These are phyloP conservation scores for Kuraishia cidri DNA, from an alignment of 805 yeast species.

Conservation along the genomic window DNA sequence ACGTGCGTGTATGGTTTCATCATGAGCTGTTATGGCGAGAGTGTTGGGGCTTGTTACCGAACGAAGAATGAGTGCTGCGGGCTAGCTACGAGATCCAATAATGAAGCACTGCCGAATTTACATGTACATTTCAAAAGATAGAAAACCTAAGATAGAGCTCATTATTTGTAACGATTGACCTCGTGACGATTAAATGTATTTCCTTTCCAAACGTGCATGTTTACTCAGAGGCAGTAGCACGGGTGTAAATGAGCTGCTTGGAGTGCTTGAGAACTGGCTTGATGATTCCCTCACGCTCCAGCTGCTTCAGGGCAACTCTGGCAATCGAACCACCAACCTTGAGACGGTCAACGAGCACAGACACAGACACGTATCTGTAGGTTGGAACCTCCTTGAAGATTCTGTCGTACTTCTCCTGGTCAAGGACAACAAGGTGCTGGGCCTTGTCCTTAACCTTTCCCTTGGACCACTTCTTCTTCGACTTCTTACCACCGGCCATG, in stretches of 20 bases:
- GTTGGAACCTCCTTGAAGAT: conserved; percentile 98
- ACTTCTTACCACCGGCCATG: conserved; percentile 99
- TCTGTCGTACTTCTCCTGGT: conserved; percentile 99
- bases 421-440: conserved; percentile 93
- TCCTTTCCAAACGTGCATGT: too few species aligned
- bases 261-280: conserved; percentile 92
- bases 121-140: conserved; percentile 1
- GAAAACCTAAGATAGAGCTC: not conserved
- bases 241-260: conserved; percentile 93
- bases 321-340: conserved; percentile 99
- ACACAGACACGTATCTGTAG: conserved; percentile 95
- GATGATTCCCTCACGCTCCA: conserved; percentile 92
- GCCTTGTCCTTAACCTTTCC: conserved; percentile 99
- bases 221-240: conserved; percentile 63
- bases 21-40: too few species aligned
- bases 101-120: too few species aligned
- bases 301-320: conserved; percentile 94
- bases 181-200: too few species aligned
- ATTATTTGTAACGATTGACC: conserved; percentile 1
- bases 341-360: conserved; percentile 97
- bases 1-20: too few species aligned
- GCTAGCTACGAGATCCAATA: too few species aligned
- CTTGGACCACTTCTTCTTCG: conserved; percentile 99
- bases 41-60: too few species aligned
- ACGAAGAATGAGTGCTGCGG: too few species aligned